Evolutionary conservation across 2,329 filamentous ascomycete genomes (phyloP).

Genomic region (Lithohypha guttulata): DNA sequence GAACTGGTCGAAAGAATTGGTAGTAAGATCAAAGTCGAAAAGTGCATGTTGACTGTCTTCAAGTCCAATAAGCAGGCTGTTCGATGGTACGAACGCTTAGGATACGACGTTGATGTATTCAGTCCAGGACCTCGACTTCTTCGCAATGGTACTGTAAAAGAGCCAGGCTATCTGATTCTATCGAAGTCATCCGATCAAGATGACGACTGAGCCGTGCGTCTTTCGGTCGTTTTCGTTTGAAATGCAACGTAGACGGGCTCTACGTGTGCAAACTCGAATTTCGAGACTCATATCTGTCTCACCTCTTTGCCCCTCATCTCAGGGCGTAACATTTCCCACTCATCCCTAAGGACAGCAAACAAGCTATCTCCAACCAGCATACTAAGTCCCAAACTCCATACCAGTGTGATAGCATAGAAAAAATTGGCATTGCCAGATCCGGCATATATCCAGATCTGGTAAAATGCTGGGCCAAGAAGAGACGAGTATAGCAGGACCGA

Average conservation of each 20-base stretch:
- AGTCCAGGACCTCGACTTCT: conserved; percentile 41
- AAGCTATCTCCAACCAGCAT: conserved; percentile 77
- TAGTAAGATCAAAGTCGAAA: conserved; percentile 36
- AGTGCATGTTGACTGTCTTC: conserved; percentile 53
- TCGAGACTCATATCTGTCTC: conserved; percentile 56
- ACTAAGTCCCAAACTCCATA: conserved; percentile 86
- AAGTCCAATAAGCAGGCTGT: conserved; percentile 38
- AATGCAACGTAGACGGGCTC: too few species aligned
- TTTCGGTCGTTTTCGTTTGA: too few species aligned
- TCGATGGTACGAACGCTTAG: conserved; percentile 40
- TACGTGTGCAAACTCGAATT: not conserved
- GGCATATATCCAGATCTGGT: conserved; percentile 96
- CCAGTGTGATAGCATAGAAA: conserved; percentile 98
- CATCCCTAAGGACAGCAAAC: conserved; percentile 80
- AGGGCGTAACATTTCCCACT: conserved; percentile 85
- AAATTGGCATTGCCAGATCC: conserved; percentile 98
- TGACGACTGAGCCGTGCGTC: conserved; percentile 5
- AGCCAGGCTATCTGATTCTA: conserved; percentile 43
- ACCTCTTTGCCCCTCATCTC: conserved; percentile 84
- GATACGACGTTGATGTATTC: conserved; percentile 42
- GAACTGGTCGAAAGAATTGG: conserved; percentile 39
- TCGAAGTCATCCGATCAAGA: conserved; percentile 33
- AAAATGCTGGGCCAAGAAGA: conserved; percentile 86
- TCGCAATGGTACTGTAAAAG: conserved; percentile 38
- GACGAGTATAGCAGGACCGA: conserved; percentile 77